Evolutionary conservation across 768 basidiomycete species (phyloP), one percentile per base, ranked within the genome.

Genomic region (Kwoniella sp.): DNA sequence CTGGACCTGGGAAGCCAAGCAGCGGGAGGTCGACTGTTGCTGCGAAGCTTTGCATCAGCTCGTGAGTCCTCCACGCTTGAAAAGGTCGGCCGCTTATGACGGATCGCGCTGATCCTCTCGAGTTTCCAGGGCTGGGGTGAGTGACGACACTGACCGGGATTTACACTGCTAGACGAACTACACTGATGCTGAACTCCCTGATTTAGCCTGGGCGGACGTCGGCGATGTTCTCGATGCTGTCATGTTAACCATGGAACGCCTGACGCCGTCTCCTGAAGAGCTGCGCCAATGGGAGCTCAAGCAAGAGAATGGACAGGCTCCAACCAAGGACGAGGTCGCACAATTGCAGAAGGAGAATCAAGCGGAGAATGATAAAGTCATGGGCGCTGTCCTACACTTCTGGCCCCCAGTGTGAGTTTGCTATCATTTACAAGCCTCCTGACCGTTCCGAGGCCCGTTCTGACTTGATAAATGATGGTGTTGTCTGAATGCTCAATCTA

Each of bases 1-100:
- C 23, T 74, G 73, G 73, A 72, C 73, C 8, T 74, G 73, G 73
- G 64, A 68, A 22, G 47, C 61, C 20, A 74, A 74, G 54, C 65
- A 70, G 55, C 29, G 56, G 20, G 63, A 68, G 29, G 58, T 74
- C 2, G 53, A 61, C 29, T 12, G 23, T 4, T 72, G 70, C 58
- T 23, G 72, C 7, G 71, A 74, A 9, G 71, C 66, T 2, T 30
- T 74, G 20, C 69, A 74, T 61, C 73, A 74, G 53, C 28, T 72
- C 26, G 73, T 74, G 25, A 71, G 73, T 69, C 23, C 5, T 2
- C 25, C 2, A 7, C 38, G 13, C 17, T 4, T 3, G 0, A 38
- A 22, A 5, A 13, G 9, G 12, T 22, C 26, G 23, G 8, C 9
- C 9, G 3, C 11, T 17, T 4, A 9, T 45, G 3, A 45, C 15